Conservation (phyloP, 768 basidiomycete genomes). For the Mycena galopus region DNA sequence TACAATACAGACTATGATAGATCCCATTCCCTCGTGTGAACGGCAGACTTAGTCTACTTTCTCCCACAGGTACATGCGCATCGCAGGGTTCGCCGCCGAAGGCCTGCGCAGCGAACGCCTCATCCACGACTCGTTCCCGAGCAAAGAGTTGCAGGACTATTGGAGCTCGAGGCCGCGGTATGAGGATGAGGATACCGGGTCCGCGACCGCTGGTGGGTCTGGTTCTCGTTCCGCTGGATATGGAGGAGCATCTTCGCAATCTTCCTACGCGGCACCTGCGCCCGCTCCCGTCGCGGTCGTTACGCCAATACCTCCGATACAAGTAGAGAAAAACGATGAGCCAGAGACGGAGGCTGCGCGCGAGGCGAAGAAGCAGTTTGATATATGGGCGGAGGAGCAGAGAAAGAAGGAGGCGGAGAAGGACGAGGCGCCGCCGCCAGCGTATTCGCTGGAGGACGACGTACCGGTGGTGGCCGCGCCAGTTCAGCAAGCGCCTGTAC, state of each 20-base stretch:
- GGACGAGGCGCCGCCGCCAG: slow-evolving; percentile 75
- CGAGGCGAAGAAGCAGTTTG: slow-evolving; percentile 36
- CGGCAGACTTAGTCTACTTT: too few species aligned
- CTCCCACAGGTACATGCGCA: slow-evolving; percentile 85
- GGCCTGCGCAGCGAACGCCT: slow-evolving; percentile 73
- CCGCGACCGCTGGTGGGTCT: neutral
- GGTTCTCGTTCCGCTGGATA: neutral
- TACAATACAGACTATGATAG: too few species aligned
- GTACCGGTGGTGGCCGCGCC: neutral
- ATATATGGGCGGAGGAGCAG: slow-evolving; percentile 57
- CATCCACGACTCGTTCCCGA: slow-evolving; percentile 73
- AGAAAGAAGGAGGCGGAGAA: slow-evolving; percentile 55
- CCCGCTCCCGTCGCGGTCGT: neutral
- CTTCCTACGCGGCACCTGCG: slow-evolving; percentile 6
- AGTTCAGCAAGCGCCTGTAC: neutral
- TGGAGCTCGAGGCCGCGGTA: slow-evolving; percentile 75
- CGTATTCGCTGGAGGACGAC: slow-evolving; percentile 73
- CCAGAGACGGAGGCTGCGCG: slow-evolving; percentile 29
- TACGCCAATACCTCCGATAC: neutral
- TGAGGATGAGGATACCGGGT: slow-evolving; percentile 56
- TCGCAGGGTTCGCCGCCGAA: slow-evolving; percentile 80
- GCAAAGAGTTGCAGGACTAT: slow-evolving; percentile 81
- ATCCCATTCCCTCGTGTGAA: too few species aligned
- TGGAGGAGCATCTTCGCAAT: too few species aligned
- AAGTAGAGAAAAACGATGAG: slow-evolving; percentile 33